Evolutionary conservation across 805 yeast species (phyloP).

Genomic region (Schwanniomyces yamadae): DNA sequence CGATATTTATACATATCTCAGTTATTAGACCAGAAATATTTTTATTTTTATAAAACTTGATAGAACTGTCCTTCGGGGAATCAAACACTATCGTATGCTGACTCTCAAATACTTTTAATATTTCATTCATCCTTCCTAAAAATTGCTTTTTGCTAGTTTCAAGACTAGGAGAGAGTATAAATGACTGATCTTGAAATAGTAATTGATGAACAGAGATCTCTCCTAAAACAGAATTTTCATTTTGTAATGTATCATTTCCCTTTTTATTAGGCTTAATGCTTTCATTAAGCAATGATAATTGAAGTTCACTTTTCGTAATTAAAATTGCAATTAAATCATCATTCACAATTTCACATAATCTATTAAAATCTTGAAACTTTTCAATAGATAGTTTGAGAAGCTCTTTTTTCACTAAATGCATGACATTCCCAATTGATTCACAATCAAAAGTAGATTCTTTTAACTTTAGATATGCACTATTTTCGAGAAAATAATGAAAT

Average conservation of each 20-base stretch:
- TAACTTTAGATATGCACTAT: slow-evolving; percentile 13
- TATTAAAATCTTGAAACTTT: slow-evolving; percentile 15
- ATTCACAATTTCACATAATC: slow-evolving; percentile 23
- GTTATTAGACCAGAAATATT: slow-evolving; percentile 1
- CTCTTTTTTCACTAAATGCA: slow-evolving; percentile 15
- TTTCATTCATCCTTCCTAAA: slow-evolving; percentile 17
- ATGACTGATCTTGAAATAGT: slow-evolving; percentile 32
- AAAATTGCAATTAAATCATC: slow-evolving; percentile 21
- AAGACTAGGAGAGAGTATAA: slow-evolving; percentile 42
- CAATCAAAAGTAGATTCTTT: slow-evolving; percentile 15
- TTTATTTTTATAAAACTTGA: not conserved
- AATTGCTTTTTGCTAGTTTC: slow-evolving; percentile 32
- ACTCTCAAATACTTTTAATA: slow-evolving; percentile 17
- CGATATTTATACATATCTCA: slow-evolving; percentile 21
- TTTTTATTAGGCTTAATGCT: not conserved
- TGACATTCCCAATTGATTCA: slow-evolving; percentile 8
- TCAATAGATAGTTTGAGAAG: slow-evolving; percentile 14
- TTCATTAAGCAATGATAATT: slow-evolving; percentile 4
- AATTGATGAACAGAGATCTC: slow-evolving; percentile 29
- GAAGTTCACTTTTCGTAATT: slow-evolving; percentile 16
- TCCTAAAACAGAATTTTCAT: not conserved
- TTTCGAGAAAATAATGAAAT: slow-evolving; percentile 16
- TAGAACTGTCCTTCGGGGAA: not conserved
- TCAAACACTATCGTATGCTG: slow-evolving; percentile 12
- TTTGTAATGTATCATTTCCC: not conserved